Evolutionary conservation across 495 filamentous ascomycete genomes (phyloP).

Genomic region (Lichina pygmaea): DNA sequence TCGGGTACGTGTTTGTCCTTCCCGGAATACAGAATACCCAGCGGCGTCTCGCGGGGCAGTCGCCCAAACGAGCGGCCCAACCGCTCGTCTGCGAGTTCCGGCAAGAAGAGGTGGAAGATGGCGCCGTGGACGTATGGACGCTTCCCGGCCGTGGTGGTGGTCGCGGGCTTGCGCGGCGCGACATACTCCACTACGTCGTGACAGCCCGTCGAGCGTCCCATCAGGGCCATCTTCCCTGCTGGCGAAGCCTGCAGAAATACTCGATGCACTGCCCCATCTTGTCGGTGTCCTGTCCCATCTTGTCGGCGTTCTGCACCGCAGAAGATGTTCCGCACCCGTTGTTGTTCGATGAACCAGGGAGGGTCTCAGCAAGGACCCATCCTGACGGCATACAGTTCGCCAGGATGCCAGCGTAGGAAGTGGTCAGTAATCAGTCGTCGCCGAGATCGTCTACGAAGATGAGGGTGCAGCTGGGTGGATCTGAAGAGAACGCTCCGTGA

Average conservation of each 20-base stretch:
- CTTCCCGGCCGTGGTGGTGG: constrained; percentile 4
- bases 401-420: constrained; percentile 29
- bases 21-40: constrained; percentile 42
- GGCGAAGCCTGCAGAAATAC: constrained; percentile 25
- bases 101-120: constrained; percentile 71
- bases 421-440: constrained; percentile 41
- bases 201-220: constrained; percentile 75
- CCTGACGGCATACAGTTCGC: constrained; percentile 28
- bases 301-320: constrained; percentile 40
- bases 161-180: constrained; percentile 4
- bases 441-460: constrained; percentile 68
- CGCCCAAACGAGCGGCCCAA: constrained; percentile 37
- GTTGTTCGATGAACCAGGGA: constrained; percentile 34
- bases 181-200: constrained; percentile 71
- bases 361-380: constrained; percentile 33
- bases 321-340: constrained; percentile 46
- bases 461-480: constrained; percentile 28
- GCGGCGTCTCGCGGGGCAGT: constrained; percentile 22
- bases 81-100: constrained; percentile 35
- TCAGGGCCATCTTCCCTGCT: constrained; percentile 37
- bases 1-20: constrained; percentile 43
- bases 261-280: constrained; percentile 48
- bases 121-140: constrained; percentile 40
- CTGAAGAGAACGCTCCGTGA: not conserved
- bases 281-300: constrained; percentile 32